Evolutionary conservation across 1,139 yeast species (phyloP).

Genomic region (Pichia sp.): DNA sequence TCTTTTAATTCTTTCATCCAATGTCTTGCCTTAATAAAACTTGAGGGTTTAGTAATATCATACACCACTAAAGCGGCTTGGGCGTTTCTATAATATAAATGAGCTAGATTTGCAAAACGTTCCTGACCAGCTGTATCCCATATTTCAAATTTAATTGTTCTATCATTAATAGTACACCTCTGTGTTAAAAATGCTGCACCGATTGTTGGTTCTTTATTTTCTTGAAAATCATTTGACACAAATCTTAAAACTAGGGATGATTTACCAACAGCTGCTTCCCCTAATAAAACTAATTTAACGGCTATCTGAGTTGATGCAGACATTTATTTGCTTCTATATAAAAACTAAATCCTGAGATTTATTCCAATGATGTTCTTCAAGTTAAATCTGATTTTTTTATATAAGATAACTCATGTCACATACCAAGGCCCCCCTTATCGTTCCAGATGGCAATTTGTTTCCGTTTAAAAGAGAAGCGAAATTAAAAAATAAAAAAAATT

Average conservation of each 20-base stretch:
- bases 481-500: too few relatives aligned
- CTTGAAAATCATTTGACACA: conserved; percentile 94
- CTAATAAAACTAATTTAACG: conserved; percentile 82
- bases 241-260: conserved; percentile 88
- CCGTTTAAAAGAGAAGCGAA: too few relatives aligned
- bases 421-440: too few relatives aligned
- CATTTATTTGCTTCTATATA: too few relatives aligned
- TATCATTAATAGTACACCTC: conserved; percentile 84
- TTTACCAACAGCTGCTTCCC: conserved; percentile 98
- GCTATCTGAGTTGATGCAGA: conserved; percentile 40
- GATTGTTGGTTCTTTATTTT: conserved; percentile 93
- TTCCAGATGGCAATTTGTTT: too few relatives aligned
- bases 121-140: conserved; percentile 99
- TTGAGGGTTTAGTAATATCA: conserved; percentile 95
- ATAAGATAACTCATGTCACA: too few relatives aligned
- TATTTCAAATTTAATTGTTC: conserved; percentile 90
- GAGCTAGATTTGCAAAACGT: conserved; percentile 92
- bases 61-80: conserved; percentile 96
- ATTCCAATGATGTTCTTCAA: too few relatives aligned
- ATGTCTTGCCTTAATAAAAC: conserved; percentile 95
- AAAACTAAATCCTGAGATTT: too few relatives aligned
- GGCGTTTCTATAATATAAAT: conserved; percentile 98
- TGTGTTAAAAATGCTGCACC: conserved; percentile 98
- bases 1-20: conserved; percentile 98
- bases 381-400: too few relatives aligned